phyloP scores from a whole-genome alignment of 352 stramenopile species.

The Phytophthora quininea region DNA sequence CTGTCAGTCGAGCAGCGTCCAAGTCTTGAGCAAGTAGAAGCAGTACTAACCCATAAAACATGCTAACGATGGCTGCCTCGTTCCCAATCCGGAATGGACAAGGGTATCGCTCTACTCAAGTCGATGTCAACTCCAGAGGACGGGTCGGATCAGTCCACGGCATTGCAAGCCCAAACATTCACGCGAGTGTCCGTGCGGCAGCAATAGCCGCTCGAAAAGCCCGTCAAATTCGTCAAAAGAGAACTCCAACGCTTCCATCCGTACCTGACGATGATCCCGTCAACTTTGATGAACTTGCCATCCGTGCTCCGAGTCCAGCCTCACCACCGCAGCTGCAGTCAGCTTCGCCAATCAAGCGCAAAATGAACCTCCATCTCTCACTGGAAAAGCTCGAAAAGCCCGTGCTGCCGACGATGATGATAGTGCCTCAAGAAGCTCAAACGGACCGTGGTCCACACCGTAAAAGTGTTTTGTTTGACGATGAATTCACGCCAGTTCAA shows the following conservation, averaged over 20 bases:
- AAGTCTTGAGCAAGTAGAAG: neutral
- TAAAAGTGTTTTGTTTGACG: constrained; percentile 23
- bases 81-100: constrained; percentile 34
- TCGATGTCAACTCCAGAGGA: constrained; percentile 14
- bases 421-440: constrained; percentile 8
- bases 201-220: constrained; percentile 58
- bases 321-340: neutral
- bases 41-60: neutral
- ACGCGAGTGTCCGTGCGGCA: constrained; percentile 48
- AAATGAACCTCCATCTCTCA: constrained; percentile 62
- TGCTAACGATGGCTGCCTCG: constrained; percentile 26
- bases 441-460: constrained; percentile 11
- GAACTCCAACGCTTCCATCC: constrained; percentile 1
- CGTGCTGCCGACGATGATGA: constrained; percentile 47
- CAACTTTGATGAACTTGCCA: constrained; percentile 3
- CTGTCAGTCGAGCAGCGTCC: neutral
- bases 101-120: constrained; percentile 14
- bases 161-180: constrained; percentile 25
- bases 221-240: constrained; percentile 42
- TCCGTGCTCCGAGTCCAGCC: constrained; percentile 27
- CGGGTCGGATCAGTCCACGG: constrained; percentile 30
- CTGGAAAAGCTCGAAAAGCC: constrained; percentile 43
- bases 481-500: neutral
- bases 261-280: constrained; percentile 5
- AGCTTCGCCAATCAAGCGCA: constrained; percentile 51